Conservation (phyloP, 2,329 filamentous ascomycete genomes). For the Botrytis elliptica region DNA sequence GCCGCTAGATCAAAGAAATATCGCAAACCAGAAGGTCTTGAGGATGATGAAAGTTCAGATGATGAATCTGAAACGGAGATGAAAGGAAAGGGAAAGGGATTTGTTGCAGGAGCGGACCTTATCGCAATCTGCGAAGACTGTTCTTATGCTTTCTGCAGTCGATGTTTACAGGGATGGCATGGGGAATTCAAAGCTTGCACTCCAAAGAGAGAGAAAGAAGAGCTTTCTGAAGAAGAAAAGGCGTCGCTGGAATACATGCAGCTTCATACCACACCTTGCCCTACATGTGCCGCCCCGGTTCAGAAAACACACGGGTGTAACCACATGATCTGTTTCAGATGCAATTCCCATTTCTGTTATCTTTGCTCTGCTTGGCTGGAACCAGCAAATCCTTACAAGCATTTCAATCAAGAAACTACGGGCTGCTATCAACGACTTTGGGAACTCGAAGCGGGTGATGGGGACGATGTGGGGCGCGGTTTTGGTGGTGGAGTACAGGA, state of each 20-base stretch:
- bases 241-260: constrained; percentile 82
- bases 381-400: constrained; percentile 76
- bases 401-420: constrained; percentile 74
- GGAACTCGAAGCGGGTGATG: constrained; percentile 84
- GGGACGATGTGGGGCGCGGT: constrained; percentile 41
- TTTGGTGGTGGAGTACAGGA: constrained; percentile 29
- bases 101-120: constrained; percentile 53
- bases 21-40: constrained; percentile 66
- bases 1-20: constrained; percentile 75
- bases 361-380: constrained; percentile 86
- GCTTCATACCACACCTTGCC: constrained; percentile 80
- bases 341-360: constrained; percentile 92
- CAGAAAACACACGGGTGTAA: constrained; percentile 96
- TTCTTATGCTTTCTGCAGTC: constrained; percentile 79
- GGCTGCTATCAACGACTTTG: constrained; percentile 83
- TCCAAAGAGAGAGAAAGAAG: constrained; percentile 62
- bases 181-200: constrained; percentile 74
- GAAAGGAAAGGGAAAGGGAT: constrained; percentile 27
- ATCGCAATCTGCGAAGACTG: constrained; percentile 88
- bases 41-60: constrained; percentile 58
- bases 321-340: constrained; percentile 92
- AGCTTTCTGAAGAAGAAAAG: constrained; percentile 80
- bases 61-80: constrained; percentile 46
- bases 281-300: constrained; percentile 78
- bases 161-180: constrained; percentile 79